Evolutionary conservation across 495 filamentous ascomycete species (phyloP), one percentile per base, ranked within the genome.

Genomic region (Xylaria venustula): DNA sequence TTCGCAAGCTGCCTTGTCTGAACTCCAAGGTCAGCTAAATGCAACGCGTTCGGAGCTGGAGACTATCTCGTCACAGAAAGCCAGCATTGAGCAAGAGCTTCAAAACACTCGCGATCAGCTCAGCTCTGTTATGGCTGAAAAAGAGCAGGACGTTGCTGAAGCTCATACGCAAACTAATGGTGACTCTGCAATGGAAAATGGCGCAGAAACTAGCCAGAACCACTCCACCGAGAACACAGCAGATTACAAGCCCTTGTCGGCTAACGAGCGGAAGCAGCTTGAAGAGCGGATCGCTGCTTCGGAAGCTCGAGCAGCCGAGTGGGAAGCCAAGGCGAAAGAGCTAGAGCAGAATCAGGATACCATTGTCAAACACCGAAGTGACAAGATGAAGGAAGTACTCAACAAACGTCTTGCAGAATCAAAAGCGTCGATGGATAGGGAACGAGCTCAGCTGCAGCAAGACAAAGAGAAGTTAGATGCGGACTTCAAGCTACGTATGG

Each of bases 311-410:
- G 79, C 78, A 26, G 78, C 78, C 9, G 81, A 88, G 65, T 84
- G 81, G 42, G 81, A 87, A 36, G 71, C 79, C 45, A 82, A 84
- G 58, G 77, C 77, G 19, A 73, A 75, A 57, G 76, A 81, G 26
- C 64, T 83, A 15, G 85, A 88, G 55, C 81, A 86, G 0, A 75
- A 78, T 6, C 69, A 79, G 3, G 78, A 84, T 44, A 67, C 54
- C 45, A 87, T 84, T 56, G 70, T 89, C 52, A 87, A 89, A 63
- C 77, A 81, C 56, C 83, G 90, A 30, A 82, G 87, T 1, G 87
- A 92, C 7, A 85, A 83, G 67, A 85, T 94, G 82, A 93, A 90
- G 71, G 81, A 81, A 19, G 73, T 81, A 11, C 83, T 90, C 60
- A 89, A 86, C 57, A 86, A 82, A 65, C 90, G 88, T 67, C 76